Conservation (phyloP, 1,284 basidiomycete species). For the Cystobasidiaceae sp. region DNA sequence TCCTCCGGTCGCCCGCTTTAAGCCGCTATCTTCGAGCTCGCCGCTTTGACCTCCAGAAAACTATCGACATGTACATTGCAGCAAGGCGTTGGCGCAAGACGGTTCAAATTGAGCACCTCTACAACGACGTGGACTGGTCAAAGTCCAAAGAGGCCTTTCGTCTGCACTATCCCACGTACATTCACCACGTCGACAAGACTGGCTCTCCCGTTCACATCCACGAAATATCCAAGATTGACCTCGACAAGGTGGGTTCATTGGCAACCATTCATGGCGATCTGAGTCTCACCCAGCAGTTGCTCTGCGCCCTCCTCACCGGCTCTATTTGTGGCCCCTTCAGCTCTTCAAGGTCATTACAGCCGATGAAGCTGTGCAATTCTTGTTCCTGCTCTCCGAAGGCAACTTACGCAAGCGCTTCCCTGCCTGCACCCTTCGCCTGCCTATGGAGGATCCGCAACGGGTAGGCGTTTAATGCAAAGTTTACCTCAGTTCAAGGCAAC, state of each 20-base stretch:
- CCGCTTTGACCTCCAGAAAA: slow-evolving; percentile 9
- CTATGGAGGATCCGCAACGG: too few relatives aligned
- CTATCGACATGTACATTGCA: slow-evolving; percentile 19
- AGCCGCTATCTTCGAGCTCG: slow-evolving; percentile 23
- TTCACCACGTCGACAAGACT: slow-evolving; percentile 12
- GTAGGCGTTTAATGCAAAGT: too few relatives aligned
- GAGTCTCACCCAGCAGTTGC: too few relatives aligned
- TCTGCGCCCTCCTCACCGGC: too few relatives aligned
- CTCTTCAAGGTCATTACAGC: slow-evolving; percentile 12
- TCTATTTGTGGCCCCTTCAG: not conserved
- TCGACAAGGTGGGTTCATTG: not conserved
- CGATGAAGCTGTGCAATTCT: slow-evolving; percentile 14
- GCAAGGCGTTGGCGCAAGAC: slow-evolving; percentile 1
- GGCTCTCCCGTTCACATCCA: slow-evolving; percentile 20
- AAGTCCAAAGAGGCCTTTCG: not conserved
- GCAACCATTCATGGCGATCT: not conserved
- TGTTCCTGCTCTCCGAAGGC: slow-evolving; percentile 26
- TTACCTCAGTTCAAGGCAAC: not conserved
- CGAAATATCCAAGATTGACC: slow-evolving; percentile 9
- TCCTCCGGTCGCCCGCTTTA: too few relatives aligned
- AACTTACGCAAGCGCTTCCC: slow-evolving; percentile 28
- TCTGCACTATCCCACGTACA: not conserved
- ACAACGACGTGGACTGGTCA: slow-evolving; percentile 2
- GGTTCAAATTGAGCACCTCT: slow-evolving; percentile 5
- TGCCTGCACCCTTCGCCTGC: slow-evolving; percentile 18